phyloP scores from a whole-genome alignment of 352 stramenopile genomes.

The Phytophthora cryptogea region DNA sequence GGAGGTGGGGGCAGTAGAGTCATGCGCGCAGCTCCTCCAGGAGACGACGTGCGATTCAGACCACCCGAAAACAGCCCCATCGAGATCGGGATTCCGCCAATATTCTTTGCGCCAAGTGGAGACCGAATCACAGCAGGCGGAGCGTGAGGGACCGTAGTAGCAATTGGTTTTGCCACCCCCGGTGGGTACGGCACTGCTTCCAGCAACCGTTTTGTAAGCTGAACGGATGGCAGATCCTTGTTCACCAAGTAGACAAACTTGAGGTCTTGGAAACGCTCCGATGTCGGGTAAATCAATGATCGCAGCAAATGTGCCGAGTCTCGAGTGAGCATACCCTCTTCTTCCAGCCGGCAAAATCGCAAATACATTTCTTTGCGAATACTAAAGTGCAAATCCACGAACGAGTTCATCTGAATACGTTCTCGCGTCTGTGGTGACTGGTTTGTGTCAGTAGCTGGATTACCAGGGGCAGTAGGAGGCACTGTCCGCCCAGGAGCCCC shows the following conservation, averaged over 20 bases:
- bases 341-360: slow-evolving; percentile 77
- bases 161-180: slow-evolving; percentile 38
- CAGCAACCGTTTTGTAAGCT: slow-evolving; percentile 79
- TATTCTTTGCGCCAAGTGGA: slow-evolving; percentile 18
- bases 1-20: slow-evolving; percentile 35
- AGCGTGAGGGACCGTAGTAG: slow-evolving; percentile 30
- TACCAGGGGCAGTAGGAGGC: slow-evolving; percentile 5
- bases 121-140: slow-evolving; percentile 20
- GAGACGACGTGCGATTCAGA: slow-evolving; percentile 32
- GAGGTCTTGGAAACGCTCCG: slow-evolving; percentile 83
- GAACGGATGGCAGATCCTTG: slow-evolving; percentile 72
- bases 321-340: slow-evolving; percentile 66
- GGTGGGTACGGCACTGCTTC: slow-evolving; percentile 63
- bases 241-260: slow-evolving; percentile 91
- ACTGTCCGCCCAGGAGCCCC: slow-evolving; percentile 13
- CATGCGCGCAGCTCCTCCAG: slow-evolving; percentile 30
- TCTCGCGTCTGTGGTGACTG: slow-evolving; percentile 43
- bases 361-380: slow-evolving; percentile 90
- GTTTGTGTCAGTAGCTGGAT: slow-evolving; percentile 23
- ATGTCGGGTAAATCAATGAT: slow-evolving; percentile 83
- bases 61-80: slow-evolving; percentile 44
- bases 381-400: slow-evolving; percentile 82
- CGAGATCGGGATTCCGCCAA: slow-evolving; percentile 29
- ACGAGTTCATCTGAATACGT: slow-evolving; percentile 75
- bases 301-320: slow-evolving; percentile 77